Conservation (phyloP, 345 rosid species). For the Hevea brasiliensis region DNA sequence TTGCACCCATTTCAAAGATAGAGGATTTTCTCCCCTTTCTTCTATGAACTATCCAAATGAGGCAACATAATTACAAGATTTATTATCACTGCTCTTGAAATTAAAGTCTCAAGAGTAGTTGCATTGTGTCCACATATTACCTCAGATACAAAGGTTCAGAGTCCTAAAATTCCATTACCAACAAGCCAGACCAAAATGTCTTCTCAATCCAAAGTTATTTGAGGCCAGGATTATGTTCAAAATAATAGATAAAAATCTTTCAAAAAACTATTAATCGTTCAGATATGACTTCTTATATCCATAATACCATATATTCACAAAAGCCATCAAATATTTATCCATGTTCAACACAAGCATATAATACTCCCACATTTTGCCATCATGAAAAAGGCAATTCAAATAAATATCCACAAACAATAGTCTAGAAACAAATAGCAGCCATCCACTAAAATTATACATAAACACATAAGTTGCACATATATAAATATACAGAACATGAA, state of each 20-base stretch:
- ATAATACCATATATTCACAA: not conserved
- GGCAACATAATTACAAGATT: not conserved
- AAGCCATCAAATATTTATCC: not conserved
- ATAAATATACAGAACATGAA: not conserved
- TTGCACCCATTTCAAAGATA: not conserved
- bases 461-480: not conserved
- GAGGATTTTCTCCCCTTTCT: not conserved
- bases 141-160: not conserved
- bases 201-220: not conserved
- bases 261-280: not conserved
- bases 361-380: not conserved
- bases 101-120: not conserved
- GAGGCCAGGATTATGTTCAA: not conserved
- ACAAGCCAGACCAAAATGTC: no score
- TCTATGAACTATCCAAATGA: not conserved
- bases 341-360: not conserved
- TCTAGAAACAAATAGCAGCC: not conserved
- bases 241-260: not conserved
- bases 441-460: not conserved
- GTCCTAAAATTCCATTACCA: not conserved
- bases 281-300: not conserved
- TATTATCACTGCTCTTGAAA: not conserved
- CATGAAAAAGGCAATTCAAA: not conserved
- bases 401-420: not conserved
- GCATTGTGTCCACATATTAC: not conserved